phyloP scores from a whole-genome alignment of 768 basidiomycete genomes.

The Wakefieldia striispora region DNA sequence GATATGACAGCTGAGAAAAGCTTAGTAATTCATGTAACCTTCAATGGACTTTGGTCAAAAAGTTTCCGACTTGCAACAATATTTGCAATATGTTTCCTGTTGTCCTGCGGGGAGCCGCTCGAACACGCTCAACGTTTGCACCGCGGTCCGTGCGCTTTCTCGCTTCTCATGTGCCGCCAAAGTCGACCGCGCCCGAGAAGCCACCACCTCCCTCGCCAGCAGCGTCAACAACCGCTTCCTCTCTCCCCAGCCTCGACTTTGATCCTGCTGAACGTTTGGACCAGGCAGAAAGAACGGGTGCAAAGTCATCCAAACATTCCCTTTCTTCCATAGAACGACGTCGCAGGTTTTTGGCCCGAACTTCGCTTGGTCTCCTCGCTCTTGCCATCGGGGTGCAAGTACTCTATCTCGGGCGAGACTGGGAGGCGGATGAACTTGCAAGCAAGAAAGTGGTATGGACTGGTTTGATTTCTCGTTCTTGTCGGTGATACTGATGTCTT shows the following conservation, averaged over 20 bases:
- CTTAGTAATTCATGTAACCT: no score
- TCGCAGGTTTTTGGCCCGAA: conserved; percentile 54
- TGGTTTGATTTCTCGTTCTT: background rate
- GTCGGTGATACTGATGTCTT: background rate
- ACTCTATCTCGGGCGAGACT: conserved; percentile 73
- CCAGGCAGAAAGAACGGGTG: conserved; percentile 46
- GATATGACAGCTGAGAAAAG: no score
- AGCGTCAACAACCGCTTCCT: conserved; percentile 1
- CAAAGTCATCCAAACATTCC: conserved; percentile 73
- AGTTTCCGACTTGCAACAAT: no score
- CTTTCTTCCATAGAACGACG: conserved; percentile 77
- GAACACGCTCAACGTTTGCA: conserved; percentile 14
- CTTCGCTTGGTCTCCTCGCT: conserved; percentile 52
- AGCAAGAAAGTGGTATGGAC: conserved; percentile 57
- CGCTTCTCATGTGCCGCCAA: conserved; percentile 19
- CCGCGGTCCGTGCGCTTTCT: conserved; percentile 22
- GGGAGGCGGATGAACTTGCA: conserved; percentile 71
- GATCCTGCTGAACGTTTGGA: conserved; percentile 46
- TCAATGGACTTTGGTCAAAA: no score
- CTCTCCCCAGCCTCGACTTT: conserved; percentile 61
- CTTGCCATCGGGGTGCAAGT: conserved; percentile 56
- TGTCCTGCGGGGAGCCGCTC: conserved; percentile 22
- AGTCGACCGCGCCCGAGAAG: conserved; percentile 5
- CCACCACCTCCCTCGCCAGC: conserved; percentile 6
- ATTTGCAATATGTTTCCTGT: conserved; percentile 24